Evolutionary conservation across 2,329 filamentous ascomycete genomes (phyloP), one percentile per base, ranked within the genome.

Genomic region (Fusarium sp.): DNA sequence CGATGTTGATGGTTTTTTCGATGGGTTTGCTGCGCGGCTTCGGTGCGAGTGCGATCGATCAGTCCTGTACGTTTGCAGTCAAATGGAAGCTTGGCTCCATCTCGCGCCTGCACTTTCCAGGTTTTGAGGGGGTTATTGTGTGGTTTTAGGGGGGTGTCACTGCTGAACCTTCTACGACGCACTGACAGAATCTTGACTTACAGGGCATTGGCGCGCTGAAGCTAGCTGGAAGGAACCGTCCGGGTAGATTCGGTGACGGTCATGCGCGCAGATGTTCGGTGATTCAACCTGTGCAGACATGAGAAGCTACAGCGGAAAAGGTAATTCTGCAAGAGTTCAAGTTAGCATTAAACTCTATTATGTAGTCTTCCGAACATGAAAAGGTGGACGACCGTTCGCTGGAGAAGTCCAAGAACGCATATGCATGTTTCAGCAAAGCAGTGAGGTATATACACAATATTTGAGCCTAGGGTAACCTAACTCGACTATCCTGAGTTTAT

Each of bases 1-100:
- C 50, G 59, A 67, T 70, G 70, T 69, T 66, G 72, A 67, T 73
- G 72, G 60, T 59, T 72, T 75, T 64, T 75, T 70, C 57, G 68
- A 74, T 71, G 66, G 57, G 58, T 65, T 67, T 56, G 56, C 68
- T 60, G 54, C 56, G 48, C 58, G 62, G 56, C 62, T 71, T 71
- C 55, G 67, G 58, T 71, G 65, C 66, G 71, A 70, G 50, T 67
- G 67, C 69, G 68, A 71, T 66, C 32, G 48, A 59, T 60, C 62
- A 64, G 44, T 58, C 62, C 54, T 45, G 40, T 32, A 43, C 51
- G 57, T 58, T 68, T 68, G 65, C 65, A 58, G 65, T 68, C 65
- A 48, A 53, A 56, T 42, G 39, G 59, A 63, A 63, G 45, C 58
- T 58, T 26, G 58, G 51, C 43, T 57, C 32, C 26, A 44, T 39